Evolutionary conservation across 108 stramenopile genomes (phyloP).

Genomic region (Fistulifera solaris): DNA sequence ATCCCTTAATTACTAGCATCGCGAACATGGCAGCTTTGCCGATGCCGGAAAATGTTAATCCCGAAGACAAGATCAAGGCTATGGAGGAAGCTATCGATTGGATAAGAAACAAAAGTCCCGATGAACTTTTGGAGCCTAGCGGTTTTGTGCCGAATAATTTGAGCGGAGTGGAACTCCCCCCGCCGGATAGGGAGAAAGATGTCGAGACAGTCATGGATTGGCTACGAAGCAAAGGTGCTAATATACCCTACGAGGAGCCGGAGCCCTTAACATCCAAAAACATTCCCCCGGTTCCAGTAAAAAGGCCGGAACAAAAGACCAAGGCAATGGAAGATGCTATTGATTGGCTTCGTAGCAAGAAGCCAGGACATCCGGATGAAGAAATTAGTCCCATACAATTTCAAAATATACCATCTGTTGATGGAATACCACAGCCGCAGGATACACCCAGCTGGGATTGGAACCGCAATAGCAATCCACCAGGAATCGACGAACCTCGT

Average conservation of each 20-base stretch:
- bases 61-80: constrained; percentile 8
- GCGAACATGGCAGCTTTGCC: constrained; percentile 5
- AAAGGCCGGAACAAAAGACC: background rate
- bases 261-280: constrained; percentile 7
- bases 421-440: background rate
- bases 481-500: background rate
- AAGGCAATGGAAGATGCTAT: constrained; percentile 5
- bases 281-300: background rate
- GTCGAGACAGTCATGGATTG: constrained; percentile 23
- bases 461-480: constrained; percentile 3
- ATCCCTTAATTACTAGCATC: background rate
- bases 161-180: background rate
- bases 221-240: constrained; percentile 11
- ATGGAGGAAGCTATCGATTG: constrained; percentile 27
- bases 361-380: constrained; percentile 1
- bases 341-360: constrained; percentile 29
- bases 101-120: constrained; percentile 16
- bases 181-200: constrained; percentile 6
- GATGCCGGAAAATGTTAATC: background rate
- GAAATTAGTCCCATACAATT: background rate
- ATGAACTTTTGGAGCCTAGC: background rate
- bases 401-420: background rate
- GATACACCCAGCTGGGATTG: constrained; percentile 13
- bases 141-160: background rate
- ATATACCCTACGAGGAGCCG: constrained; percentile 7